These are phyloP conservation scores for Exidia glandulosa DNA, from an alignment of 768 basidiomycete species.

Conservation along the genomic window DNA sequence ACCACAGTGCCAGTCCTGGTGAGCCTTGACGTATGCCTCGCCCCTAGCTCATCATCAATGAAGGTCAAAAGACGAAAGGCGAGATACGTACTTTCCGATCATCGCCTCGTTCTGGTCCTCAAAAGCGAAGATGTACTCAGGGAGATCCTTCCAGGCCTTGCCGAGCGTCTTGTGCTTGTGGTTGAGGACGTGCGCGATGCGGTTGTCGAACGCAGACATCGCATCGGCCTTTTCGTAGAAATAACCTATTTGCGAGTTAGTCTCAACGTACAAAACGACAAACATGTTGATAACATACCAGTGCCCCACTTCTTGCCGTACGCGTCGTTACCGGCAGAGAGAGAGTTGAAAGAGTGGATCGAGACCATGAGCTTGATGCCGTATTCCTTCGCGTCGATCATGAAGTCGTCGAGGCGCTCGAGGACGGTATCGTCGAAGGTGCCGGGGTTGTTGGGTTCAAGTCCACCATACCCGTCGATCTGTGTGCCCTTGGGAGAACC, in stretches of 20 bases:
- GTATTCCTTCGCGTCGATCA: constrained; percentile 25
- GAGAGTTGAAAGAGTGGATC: constrained; percentile 9
- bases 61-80: background rate
- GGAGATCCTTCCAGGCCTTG: constrained; percentile 27
- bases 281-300: background rate
- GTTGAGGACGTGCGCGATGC: constrained; percentile 27
- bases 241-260: constrained; percentile 14
- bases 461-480: constrained; percentile 19
- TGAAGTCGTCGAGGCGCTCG: constrained; percentile 26
- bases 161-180: constrained; percentile 26
- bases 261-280: background rate
- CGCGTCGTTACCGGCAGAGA: constrained; percentile 22
- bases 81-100: constrained; percentile 15
- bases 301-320: constrained; percentile 19
- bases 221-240: constrained; percentile 21
- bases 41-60: constrained; percentile 7
- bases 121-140: constrained; percentile 26
- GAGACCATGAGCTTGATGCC: constrained; percentile 18
- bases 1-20: constrained; percentile 17
- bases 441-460: constrained; percentile 23
- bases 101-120: constrained; percentile 28
- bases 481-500: constrained; percentile 10
- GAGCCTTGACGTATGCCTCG: constrained; percentile 11
- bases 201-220: constrained; percentile 25
- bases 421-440: constrained; percentile 27